Evolutionary conservation across 371 early-diverging fungal species (phyloP).

Genomic region (Rhizopus microsporus): DNA sequence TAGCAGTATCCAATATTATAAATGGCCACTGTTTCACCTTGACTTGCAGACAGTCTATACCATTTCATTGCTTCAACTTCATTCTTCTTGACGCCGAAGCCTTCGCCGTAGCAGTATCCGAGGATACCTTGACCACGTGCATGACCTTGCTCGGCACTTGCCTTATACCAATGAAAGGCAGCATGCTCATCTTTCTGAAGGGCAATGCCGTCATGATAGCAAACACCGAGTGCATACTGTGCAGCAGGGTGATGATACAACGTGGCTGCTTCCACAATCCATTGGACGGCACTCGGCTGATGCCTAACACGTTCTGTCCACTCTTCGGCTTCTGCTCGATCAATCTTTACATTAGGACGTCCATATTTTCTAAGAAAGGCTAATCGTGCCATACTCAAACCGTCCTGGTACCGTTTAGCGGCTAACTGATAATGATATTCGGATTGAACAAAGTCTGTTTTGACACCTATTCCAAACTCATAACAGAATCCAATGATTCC

Average conservation of each 20-base stretch:
- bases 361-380: slow-evolving; percentile 74
- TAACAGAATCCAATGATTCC: slow-evolving; percentile 62
- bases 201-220: slow-evolving; percentile 70
- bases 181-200: slow-evolving; percentile 44
- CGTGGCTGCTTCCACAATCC: slow-evolving; percentile 61
- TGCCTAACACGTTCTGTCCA: slow-evolving; percentile 44
- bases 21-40: slow-evolving; percentile 71
- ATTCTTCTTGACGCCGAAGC: slow-evolving; percentile 74
- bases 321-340: slow-evolving; percentile 64
- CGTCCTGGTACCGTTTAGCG: slow-evolving; percentile 42
- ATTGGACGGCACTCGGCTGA: slow-evolving; percentile 45
- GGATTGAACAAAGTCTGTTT: slow-evolving; percentile 50
- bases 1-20: slow-evolving; percentile 85
- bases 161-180: slow-evolving; percentile 62
- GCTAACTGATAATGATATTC: slow-evolving; percentile 59
- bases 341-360: slow-evolving; percentile 67
- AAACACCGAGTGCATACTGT: slow-evolving; percentile 63
- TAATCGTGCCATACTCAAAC: slow-evolving; percentile 59
- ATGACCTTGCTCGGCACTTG: slow-evolving; percentile 60
- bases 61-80: slow-evolving; percentile 68
- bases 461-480: slow-evolving; percentile 77
- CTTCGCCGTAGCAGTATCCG: slow-evolving; percentile 77
- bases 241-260: slow-evolving; percentile 34
- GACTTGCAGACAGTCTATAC: slow-evolving; percentile 66
- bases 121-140: slow-evolving; percentile 70